phyloP scores from a whole-genome alignment of 2,329 filamentous ascomycete genomes.

The Madurella fahalii region DNA sequence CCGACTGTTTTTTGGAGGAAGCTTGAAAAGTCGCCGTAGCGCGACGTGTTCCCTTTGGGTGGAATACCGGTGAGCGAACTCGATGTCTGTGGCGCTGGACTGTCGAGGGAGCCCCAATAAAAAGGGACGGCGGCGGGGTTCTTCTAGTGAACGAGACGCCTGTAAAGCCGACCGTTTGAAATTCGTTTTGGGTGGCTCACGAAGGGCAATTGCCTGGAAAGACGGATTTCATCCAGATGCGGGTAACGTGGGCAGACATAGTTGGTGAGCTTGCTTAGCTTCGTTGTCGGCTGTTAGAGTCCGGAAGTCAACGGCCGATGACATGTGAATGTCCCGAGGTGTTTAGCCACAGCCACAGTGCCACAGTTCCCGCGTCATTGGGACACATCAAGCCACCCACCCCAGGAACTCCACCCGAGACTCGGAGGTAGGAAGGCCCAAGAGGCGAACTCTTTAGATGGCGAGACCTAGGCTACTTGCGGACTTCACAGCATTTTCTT shows the following conservation, averaged over 20 bases:
- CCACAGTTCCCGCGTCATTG: slow-evolving; percentile 10
- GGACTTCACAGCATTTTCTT: too few relatives aligned
- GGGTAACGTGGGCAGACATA: too few relatives aligned
- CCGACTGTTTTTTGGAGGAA: slow-evolving; percentile 1
- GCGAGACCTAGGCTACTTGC: too few relatives aligned
- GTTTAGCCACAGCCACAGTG: slow-evolving; percentile 13
- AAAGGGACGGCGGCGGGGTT: not conserved
- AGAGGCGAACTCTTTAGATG: too few relatives aligned
- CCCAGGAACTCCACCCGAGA: not conserved
- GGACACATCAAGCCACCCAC: slow-evolving; percentile 10
- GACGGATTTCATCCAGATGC: too few relatives aligned
- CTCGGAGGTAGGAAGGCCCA: too few relatives aligned
- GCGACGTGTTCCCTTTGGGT: slow-evolving; percentile 9
- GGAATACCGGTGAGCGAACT: not conserved
- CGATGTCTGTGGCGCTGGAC: too few relatives aligned
- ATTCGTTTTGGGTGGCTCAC: not conserved
- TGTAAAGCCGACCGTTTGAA: too few relatives aligned
- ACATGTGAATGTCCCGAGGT: slow-evolving; percentile 26
- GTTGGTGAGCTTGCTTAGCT: not conserved
- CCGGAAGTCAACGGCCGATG: slow-evolving; percentile 10
- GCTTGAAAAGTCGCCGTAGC: not conserved
- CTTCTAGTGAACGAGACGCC: too few relatives aligned
- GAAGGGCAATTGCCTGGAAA: not conserved
- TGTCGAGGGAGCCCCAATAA: too few relatives aligned
- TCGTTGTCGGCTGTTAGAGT: not conserved